Evolutionary conservation across 805 yeast species (phyloP), one percentile per base, ranked within the genome.

Genomic region (Candida coleopterorum): DNA sequence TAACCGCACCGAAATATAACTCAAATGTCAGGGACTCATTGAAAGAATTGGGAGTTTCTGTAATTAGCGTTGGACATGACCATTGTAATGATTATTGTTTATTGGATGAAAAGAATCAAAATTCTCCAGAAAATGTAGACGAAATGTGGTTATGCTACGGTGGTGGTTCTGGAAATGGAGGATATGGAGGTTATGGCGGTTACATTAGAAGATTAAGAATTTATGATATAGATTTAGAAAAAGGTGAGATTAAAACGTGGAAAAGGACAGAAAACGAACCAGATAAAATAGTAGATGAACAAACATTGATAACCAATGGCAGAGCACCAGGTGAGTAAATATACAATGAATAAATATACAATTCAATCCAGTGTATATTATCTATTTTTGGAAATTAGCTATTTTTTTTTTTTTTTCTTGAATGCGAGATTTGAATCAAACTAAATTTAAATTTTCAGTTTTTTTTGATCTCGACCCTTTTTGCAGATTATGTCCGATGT

Each of bases 111-210:
- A 45, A 53, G 29, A 55, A 62, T n/a, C 48, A 52, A 2, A 41
- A 47, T 6, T 8, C 24, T 7, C 29, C 33, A 4, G 50, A 45
- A 9, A 29, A 43, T 4, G 51, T 54, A 24, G 56, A 68, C 48
- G 61, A 62, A 38, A 59, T 82, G 22, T 86, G 95, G 95, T 62
- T 93, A 23, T 93, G 98, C 52, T 88, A 87, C 53, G 98, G 96
- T 3, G 98, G 98, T 18, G 94, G 80, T 1, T 72, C 75, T 4
- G 98, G 97, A 11, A 94, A 86, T 60, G 98, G 97, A 26, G 97
- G 96, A 0, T 93, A 93, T 54, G 97, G 83, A 7, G 97, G 97
- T 0, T 87, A 88, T 50, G 90, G 88, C 1, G 90, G 89, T 2
- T 85, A 82, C 22, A 68, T 81, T n/a, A 75, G 98, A 48, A 71